Percentiles rank a stretch among this genome's conserved stretches.
These are phyloP conservation scores for Candida sanyiensis DNA, from an alignment of 805 yeast species.

Conservation along the genomic window DNA sequence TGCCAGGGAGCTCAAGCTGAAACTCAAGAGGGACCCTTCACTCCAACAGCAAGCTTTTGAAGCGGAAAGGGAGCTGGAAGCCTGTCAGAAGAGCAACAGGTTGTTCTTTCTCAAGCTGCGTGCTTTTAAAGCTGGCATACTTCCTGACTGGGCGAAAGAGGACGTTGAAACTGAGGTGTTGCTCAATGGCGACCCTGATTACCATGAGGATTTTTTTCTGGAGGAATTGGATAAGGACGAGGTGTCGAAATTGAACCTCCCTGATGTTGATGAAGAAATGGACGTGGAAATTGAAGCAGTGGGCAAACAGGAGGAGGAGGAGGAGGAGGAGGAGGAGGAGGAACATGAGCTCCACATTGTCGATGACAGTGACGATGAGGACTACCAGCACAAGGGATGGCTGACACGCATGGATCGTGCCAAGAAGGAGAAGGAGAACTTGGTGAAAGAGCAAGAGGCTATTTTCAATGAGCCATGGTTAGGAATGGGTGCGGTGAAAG, in stretches of 20 bases:
- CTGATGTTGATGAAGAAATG: neutral
- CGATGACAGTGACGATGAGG: constrained; percentile 2
- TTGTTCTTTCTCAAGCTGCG: constrained; percentile 3
- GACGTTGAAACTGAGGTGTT: constrained; percentile 1
- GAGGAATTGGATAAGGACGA: constrained; percentile 4
- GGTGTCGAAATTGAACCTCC: neutral
- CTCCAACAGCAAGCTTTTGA: too few species aligned
- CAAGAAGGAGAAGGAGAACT: neutral
- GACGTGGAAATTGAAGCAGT: constrained; percentile 3
- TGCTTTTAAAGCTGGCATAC: neutral
- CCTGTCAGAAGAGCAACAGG: neutral
- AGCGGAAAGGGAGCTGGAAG: too few species aligned
- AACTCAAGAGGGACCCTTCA: too few species aligned
- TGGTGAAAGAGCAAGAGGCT: neutral
- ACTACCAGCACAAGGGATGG: neutral
- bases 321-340: neutral
- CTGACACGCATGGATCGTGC: neutral
- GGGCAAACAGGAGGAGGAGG: too few species aligned
- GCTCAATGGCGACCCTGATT: constrained; percentile 6
- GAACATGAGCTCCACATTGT: neutral
- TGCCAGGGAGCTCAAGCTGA: too few species aligned
- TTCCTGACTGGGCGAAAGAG: neutral
- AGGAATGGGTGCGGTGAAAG: neutral
- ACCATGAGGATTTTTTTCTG: constrained; percentile 7
- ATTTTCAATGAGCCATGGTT: neutral